A percentile compares a stretch with the other conserved stretches of the same genome.
phyloP scores from a whole-genome alignment of 2,329 filamentous ascomycete species.

The Aspergillus melleus region DNA sequence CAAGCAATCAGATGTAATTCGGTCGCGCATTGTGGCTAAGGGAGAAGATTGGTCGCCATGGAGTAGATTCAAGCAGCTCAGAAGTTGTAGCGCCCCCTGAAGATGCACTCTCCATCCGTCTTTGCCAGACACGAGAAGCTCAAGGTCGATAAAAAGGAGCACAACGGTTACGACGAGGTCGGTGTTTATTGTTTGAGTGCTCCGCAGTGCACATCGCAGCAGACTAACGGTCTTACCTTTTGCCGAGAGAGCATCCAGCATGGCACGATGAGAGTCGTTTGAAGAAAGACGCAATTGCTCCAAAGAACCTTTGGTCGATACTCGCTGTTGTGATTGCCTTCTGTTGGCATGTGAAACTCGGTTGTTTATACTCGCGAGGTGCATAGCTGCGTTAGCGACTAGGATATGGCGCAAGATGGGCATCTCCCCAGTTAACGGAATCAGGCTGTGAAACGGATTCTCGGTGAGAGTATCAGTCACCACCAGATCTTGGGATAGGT shows the following conservation, averaged over 20 bases:
- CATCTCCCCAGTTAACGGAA: background rate
- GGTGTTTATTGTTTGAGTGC: background rate
- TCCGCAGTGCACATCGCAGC: background rate
- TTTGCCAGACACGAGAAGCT: background rate
- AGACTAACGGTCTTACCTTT: background rate
- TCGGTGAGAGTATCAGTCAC: background rate
- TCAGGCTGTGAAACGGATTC: background rate
- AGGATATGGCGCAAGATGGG: background rate
- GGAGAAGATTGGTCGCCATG: background rate
- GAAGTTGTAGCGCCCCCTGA: background rate
- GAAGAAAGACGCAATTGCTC: background rate
- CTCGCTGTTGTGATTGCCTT: background rate
- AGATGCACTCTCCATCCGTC: background rate
- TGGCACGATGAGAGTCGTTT: background rate
- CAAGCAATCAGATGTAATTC: background rate
- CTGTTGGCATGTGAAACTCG: background rate
- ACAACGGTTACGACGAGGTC: background rate
- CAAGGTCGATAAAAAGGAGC: background rate
- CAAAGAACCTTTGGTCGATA: background rate
- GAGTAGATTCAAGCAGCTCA: background rate
- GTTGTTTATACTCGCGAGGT: background rate
- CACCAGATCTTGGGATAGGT: background rate
- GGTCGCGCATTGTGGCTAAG: background rate
- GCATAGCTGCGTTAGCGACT: conserved; percentile 1
- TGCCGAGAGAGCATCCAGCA: background rate